Base-by-base conservation (phyloP, 176 grass and related monocot genomes). In the Rhipidocladum racemiflorum region DNA sequence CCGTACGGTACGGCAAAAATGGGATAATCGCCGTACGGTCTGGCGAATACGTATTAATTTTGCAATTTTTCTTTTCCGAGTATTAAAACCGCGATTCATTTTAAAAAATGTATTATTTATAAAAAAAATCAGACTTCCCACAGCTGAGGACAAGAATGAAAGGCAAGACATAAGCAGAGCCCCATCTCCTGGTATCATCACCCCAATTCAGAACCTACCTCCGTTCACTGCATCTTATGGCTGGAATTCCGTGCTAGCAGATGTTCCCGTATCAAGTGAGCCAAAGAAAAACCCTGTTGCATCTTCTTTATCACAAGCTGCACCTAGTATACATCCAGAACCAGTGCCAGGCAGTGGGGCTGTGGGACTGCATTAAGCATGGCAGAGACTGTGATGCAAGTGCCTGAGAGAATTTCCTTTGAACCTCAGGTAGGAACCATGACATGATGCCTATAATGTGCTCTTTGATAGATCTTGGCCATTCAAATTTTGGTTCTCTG, bases 341-440 rank as follows among this genome's bases (percentile, higher is more conserved):
- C 67, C 57, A 78, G 32, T 18, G 5, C 69, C 81, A 57, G 85
- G 75, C 66, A 87, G n/a, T n/a, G n/a, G n/a, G n/a, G n/a, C n/a
- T n/a, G 29, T 74, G 79, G 70, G 11, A 80, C 70, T 83, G 83
- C 73, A 75, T 88, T 93, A 88, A 90, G 83, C 69, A 93, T 91
- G 92, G 92, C 89, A 0, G 89, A 88, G 60, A 87, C 87, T 81
- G 85, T 94, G 74, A 89, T 89, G 76, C 92, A 94, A 85, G 55
- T 63, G 63, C 92, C 92, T 75, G 55, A 74, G 27, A 88, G 51
- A 87, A 84, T 61, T 85, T 81, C 77, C 35, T 82, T 46, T 76
- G 42, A 57, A 11, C 89, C 86, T 44, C 87, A 90, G 92, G 92
- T 94, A 90, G n/a, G 53, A 73, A 39, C 15, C 42, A 57, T 68